These are phyloP conservation scores for Plantago major DNA, from an alignment of 257 asterid genomes.

Conservation along the genomic window DNA sequence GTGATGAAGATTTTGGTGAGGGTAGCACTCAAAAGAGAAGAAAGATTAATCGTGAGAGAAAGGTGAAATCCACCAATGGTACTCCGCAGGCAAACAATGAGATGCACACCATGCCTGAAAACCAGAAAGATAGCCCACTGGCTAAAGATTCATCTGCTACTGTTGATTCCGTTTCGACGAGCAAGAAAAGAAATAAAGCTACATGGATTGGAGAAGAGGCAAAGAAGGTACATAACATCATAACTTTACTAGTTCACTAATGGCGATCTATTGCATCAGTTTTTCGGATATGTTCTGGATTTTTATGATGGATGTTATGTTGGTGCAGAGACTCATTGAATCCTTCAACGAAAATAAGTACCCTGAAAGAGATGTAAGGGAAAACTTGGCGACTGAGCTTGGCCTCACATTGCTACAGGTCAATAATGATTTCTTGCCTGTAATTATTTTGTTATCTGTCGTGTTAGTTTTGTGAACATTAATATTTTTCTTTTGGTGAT, in stretches of 20 bases:
- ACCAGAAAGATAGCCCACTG: slow-evolving; percentile 25
- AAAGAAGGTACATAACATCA: slow-evolving; percentile 49
- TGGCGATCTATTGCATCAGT: background rate
- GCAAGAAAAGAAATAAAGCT: slow-evolving; percentile 24
- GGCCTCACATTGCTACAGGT: slow-evolving; percentile 74
- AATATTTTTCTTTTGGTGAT: background rate
- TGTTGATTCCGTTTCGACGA: slow-evolving; percentile 43
- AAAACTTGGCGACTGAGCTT: slow-evolving; percentile 62
- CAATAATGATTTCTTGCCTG: slow-evolving; percentile 5
- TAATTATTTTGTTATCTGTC: background rate
- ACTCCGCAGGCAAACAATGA: slow-evolving; percentile 23
- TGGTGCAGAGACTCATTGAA: slow-evolving; percentile 66
- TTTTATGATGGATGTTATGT: slow-evolving; percentile 22
- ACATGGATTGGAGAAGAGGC: slow-evolving; percentile 61
- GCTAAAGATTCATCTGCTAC: slow-evolving; percentile 20
- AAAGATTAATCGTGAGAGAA: slow-evolving; percentile 33
- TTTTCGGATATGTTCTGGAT: slow-evolving; percentile 14
- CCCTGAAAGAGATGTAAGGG: slow-evolving; percentile 60
- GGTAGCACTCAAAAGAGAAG: slow-evolving; percentile 40
- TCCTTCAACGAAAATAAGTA: slow-evolving; percentile 74
- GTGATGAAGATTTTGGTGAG: slow-evolving; percentile 81
- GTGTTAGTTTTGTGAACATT: background rate
- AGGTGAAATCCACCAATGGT: slow-evolving; percentile 21
- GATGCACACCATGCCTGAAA: slow-evolving; percentile 25
- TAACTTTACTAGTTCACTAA: slow-evolving; percentile 9